phyloP scores from a whole-genome alignment of 176 grass and related monocot genomes.

The Puya raimondii region DNA sequence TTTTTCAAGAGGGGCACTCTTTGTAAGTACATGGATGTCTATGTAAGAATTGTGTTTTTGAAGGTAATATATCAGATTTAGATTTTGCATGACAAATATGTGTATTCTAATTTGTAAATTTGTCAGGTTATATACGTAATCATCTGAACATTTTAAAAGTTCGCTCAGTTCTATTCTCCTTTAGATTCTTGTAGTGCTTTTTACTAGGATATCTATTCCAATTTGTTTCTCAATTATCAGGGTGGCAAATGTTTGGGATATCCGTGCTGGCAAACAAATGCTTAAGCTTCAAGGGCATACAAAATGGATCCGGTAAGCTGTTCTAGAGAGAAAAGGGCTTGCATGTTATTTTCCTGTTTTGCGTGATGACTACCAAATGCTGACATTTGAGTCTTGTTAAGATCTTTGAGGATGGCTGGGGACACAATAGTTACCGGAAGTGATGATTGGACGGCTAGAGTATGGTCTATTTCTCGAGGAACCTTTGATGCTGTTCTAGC shows the following conservation, averaged over 20 bases:
- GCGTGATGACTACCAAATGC: not conserved
- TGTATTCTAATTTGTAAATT: no score
- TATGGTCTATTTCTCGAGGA: constrained; percentile 83
- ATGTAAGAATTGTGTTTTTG: no score
- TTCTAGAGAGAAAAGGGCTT: not conserved
- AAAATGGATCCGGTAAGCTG: constrained; percentile 90
- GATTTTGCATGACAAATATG: no score
- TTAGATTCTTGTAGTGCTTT: not conserved
- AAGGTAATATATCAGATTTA: no score
- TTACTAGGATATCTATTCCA: not conserved
- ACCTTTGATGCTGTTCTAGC: constrained; percentile 89
- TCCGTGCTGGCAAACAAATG: constrained; percentile 83
- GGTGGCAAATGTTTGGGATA: constrained; percentile 94
- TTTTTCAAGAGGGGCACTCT: no score
- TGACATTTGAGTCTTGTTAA: constrained; percentile 27
- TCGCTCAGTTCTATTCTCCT: not conserved
- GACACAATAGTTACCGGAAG: constrained; percentile 94
- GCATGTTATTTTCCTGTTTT: constrained; percentile 8
- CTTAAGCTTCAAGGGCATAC: constrained; percentile 93
- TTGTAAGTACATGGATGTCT: no score
- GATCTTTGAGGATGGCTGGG: constrained; percentile 84
- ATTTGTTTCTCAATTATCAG: constrained; percentile 21
- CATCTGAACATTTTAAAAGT: not conserved
- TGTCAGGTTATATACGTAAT: no score
- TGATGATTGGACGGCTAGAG: constrained; percentile 98